Evolutionary conservation across 805 yeast genomes (phyloP).

Genomic region (Blastobotrys attinorum): DNA sequence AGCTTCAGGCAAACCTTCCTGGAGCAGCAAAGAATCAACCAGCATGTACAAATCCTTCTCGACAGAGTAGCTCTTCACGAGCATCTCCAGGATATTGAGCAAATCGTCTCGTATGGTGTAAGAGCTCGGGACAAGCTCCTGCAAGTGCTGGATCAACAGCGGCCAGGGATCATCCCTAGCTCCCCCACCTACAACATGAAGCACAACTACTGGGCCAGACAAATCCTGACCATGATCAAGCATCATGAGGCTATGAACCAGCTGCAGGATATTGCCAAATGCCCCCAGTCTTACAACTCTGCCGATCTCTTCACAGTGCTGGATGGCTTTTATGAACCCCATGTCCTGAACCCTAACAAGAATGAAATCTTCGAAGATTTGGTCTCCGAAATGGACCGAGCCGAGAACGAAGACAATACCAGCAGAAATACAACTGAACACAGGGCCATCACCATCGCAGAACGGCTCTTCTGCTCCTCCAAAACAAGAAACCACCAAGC

Average conservation of each 20-base stretch:
- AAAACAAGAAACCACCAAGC: background rate
- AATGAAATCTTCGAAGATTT: background rate
- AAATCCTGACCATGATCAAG: background rate
- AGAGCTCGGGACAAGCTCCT: background rate
- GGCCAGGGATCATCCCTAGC: background rate
- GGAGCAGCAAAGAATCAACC: slow-evolving; percentile 1
- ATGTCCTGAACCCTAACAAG: slow-evolving; percentile 3
- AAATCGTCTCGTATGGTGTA: background rate
- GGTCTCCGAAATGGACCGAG: background rate
- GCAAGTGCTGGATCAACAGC: background rate
- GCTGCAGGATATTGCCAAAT: background rate
- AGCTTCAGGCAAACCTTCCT: background rate
- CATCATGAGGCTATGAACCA: background rate
- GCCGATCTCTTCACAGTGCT: background rate
- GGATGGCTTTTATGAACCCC: slow-evolving; percentile 2
- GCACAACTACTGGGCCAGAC: background rate
- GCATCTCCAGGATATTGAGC: background rate
- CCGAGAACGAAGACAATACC: background rate
- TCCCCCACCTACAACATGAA: background rate
- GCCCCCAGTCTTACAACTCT: background rate
- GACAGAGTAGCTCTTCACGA: background rate
- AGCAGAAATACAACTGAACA: background rate
- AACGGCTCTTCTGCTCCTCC: background rate
- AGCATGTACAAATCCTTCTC: background rate
- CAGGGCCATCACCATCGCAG: background rate